Evolutionary conservation across 2,329 filamentous ascomycete species (phyloP), one percentile per base, ranked within the genome.

Genomic region (Scytalidium sp.): DNA sequence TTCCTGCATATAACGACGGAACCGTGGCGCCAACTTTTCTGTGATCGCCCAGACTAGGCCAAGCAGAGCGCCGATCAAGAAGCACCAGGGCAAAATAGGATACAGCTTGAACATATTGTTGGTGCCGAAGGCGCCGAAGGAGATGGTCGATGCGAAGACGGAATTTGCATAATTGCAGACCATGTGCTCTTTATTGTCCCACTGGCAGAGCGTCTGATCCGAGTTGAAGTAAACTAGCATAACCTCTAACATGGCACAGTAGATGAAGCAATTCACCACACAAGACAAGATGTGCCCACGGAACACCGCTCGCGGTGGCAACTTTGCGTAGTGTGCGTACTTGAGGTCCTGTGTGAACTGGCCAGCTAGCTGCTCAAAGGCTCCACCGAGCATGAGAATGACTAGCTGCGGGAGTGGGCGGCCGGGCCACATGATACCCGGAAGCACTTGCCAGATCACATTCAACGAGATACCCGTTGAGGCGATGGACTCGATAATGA

Each of bases 51-150:
- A 66, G 11, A 59, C 19, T 5, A 61, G 22, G 11, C 69, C 58
- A 1, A 69, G 59, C 3, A 65, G 1, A 1, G 57, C 62, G 29
- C 70, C 69, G 20, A 68, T 58, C 21, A 67, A 55, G 44, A 50
- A 43, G 2, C 43, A 23, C 74, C 78, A 88, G 64, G 86, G 80
- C 23, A 90, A 71, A 1, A 72, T 72, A 0, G 76, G 72, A 70
- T 86, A 86, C 57, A 85, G 76, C 53, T 81, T 76, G 68, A 85
- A 86, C 64, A 86, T 80, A 56, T 81, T 79, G 0, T 76, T 73
- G 0, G 83, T 83, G 1, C 83, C 83, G 50, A 87, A 78, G 36
- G 84, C 75, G 13, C 83, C 83, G 83, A 82, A 87, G 56, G 86
- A 85, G 25, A 86, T 78, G 0, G 80, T 84, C 1, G 83, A 81